A percentile compares a stretch with the other conserved stretches of the same genome.
Evolutionary conservation across 805 yeast genomes (phyloP).

Genomic region (Komagataella pastoris): DNA sequence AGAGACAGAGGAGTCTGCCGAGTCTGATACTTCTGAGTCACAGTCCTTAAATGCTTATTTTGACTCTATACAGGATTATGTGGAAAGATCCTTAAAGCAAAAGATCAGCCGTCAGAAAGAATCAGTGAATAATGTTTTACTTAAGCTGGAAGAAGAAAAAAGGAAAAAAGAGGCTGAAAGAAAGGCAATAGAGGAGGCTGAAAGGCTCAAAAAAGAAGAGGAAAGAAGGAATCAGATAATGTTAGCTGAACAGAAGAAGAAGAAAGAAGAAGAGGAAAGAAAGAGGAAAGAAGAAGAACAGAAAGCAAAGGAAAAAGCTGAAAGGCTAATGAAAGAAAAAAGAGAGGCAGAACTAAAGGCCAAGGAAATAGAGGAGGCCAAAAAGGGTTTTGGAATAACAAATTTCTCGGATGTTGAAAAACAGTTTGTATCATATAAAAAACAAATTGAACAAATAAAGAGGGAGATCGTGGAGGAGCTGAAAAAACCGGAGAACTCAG

Average conservation of each 20-base stretch:
- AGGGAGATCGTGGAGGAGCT: conserved; percentile 41
- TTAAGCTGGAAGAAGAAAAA: not conserved
- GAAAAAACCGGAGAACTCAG: conserved; percentile 18
- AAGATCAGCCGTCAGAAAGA: not conserved
- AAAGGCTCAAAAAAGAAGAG: conserved; percentile 10
- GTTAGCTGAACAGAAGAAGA: conserved; percentile 7
- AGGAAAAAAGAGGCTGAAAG: conserved; percentile 8
- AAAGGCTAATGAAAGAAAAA: conserved; percentile 11
- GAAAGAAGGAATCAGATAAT: conserved; percentile 10
- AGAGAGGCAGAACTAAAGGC: conserved; percentile 5
- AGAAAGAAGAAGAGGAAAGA: conserved; percentile 5
- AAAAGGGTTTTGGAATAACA: conserved; percentile 13
- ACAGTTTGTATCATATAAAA: conserved; percentile 32
- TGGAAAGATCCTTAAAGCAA: not conserved
- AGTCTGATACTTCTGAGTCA: not conserved
- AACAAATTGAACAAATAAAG: conserved; percentile 47
- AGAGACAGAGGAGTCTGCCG: not conserved
- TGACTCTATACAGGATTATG: not conserved
- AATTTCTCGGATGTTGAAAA: conserved; percentile 24
- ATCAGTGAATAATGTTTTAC: not conserved
- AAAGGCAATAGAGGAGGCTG: conserved; percentile 7
- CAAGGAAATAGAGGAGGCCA: conserved; percentile 6
- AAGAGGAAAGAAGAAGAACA: conserved; percentile 9
- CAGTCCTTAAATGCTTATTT: not conserved
- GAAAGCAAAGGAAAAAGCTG: conserved; percentile 12